A percentile compares a stretch with the other conserved stretches of the same genome.
These are phyloP conservation scores for Trichocladium antarcticum DNA, from an alignment of 495 filamentous ascomycete genomes.

Conservation along the genomic window DNA sequence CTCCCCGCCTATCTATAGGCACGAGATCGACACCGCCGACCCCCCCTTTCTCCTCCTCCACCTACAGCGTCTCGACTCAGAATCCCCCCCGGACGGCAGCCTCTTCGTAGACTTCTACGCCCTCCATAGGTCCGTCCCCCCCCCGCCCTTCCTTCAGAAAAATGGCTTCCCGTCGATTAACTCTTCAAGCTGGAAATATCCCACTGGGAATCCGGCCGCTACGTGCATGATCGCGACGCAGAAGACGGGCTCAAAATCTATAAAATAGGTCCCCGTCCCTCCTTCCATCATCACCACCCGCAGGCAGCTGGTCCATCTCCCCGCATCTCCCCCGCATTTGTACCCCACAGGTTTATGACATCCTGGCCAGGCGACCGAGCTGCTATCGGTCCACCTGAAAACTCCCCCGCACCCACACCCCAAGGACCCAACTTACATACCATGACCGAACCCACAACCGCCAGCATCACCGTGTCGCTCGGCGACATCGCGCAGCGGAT, in stretches of 20 bases:
- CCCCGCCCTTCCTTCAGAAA: background rate
- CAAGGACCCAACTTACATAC: too few relatives aligned
- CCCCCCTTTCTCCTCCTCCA: background rate
- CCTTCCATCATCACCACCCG: background rate
- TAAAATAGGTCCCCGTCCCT: constrained; percentile 2
- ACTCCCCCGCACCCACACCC: too few relatives aligned
- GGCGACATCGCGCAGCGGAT: too few relatives aligned
- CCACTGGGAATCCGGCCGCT: constrained; percentile 1
- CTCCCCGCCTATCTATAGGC: background rate
- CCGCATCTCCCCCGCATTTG: too few relatives aligned
- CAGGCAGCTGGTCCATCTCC: too few relatives aligned
- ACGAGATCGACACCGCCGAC: background rate
- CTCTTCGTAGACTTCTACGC: background rate
- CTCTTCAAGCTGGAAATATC: background rate
- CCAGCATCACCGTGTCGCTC: too few relatives aligned
- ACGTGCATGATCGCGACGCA: background rate
- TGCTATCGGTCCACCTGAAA: too few relatives aligned
- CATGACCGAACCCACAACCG: too few relatives aligned
- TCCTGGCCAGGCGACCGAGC: too few relatives aligned
- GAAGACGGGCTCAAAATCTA: background rate
- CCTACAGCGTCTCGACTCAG: background rate
- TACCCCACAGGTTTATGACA: too few relatives aligned
- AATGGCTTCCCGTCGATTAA: background rate
- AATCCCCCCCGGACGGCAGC: background rate
- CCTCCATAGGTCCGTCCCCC: background rate